Evolutionary conservation across 306 rosid species (phyloP), one percentile per base, ranked within the genome.

Genomic region (Malus asiatica): DNA sequence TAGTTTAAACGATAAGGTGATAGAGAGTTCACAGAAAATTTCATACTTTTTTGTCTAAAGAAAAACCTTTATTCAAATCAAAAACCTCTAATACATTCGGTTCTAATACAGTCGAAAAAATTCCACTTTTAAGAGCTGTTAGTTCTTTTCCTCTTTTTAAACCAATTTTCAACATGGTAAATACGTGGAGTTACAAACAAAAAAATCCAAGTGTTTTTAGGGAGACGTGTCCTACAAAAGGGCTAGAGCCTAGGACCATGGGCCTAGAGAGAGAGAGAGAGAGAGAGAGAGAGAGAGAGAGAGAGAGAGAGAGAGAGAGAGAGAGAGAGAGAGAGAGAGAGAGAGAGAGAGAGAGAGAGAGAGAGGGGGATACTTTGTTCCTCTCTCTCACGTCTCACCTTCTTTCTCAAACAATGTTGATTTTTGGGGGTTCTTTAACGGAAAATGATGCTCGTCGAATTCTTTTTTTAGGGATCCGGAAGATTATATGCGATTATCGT

Each of bases 391-490:
- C n/a, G 23, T 79, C 53, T 66, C 18, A 38, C 60, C 66, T 66
- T 70, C 70, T 22, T 40, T 29, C 30, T 35, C 46, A 22, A 18
- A 69, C 25, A 51, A 27, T 52, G 67, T 6, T 38, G 11, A 7
- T 7, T 38, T 35, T 38, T 38, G 1, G 0, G 10, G 42, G 42
- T 1, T 38, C 1, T 38, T 38, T 38, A 6, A 38, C 9, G 0
- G 42, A 38, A 38, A 7, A 38, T 0, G 42, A 6, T 8, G 0
- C 40, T 38, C 0, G 9, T 1, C 0, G 10, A 0, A 38, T 38
- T 38, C 0, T 7, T 7, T 6, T 38, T 6, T 0, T 1, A 0
- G 0, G 3, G 0, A 38, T 38, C 0, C 0, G 27, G 2, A 6
- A 33, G 38, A 33, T 33, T 33, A 35, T 6, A 35, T 6, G 2